Base-by-base conservation (phyloP, 371 early-diverging fungal species). In the Globomyces sp. region DNA sequence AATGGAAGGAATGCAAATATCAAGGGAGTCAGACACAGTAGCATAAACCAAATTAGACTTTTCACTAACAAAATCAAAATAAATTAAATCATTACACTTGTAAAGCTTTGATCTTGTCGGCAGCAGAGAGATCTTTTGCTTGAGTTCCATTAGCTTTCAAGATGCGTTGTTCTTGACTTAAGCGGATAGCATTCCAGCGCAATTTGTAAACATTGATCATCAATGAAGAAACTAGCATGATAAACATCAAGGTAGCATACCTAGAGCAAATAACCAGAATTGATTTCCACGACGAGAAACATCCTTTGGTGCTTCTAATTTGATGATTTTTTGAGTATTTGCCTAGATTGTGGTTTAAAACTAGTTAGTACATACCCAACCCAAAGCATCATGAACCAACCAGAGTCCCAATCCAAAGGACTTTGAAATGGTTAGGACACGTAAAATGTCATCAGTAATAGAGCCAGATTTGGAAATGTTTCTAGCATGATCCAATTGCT, bases 11-110 rank as follows among this genome's bases (percentile, higher is more conserved):
- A 80, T 63, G 10, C 74, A 42, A 5, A 75, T 65, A 68, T 80
- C 80, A 11, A 80, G 59, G 9, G 67, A 47, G 53, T 80, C 80
- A 49, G 75, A 76, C 2, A 75, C 58, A 11, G 74, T 70, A 10
- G 70, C 67, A 59, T 63, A 43, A 40, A 63, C 34, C 42, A 77
- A 24, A 64, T 68, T 70, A 55, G 43, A n/a, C 9, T 72, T 68
- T 57, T 76, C 79, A 43, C 74, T 74, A 45, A 9, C 6, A 46
- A 9, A 49, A 46, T 9, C 46, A 63, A n/a, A 34, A 8, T 37
- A 24, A 41, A 43, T 24, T 24, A 71, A 57, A 49, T 34, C 49
- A 34, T 24, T 60, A 60, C 60, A 37, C 49, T 60, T 41, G 34
- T 37, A 60, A 49, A 13, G 43, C 36, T n/a, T 46, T 60, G 34